Evolutionary conservation across 768 basidiomycete species (phyloP).

Genomic region (Chlorophyllum brunneum): DNA sequence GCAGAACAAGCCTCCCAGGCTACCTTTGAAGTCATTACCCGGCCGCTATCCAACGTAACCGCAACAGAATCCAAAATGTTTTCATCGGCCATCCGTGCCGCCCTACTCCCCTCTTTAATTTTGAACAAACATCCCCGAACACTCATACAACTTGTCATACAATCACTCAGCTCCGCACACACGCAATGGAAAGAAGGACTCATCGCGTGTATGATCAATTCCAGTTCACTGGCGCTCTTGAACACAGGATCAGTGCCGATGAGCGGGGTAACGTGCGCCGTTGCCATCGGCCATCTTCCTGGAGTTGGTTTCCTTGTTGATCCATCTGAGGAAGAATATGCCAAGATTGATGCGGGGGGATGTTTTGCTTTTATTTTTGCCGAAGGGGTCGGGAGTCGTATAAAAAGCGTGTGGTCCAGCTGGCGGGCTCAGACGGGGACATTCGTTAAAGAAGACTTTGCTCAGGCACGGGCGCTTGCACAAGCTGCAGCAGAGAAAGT

Average conservation of each 20-base stretch:
- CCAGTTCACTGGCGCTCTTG: constrained; percentile 62
- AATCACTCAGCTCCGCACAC: constrained; percentile 40
- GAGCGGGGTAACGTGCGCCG: constrained; percentile 71
- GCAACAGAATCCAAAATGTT: constrained; percentile 66
- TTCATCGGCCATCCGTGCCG: constrained; percentile 47
- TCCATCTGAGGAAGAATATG: constrained; percentile 42
- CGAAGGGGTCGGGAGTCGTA: constrained; percentile 17
- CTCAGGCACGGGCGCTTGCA: constrained; percentile 47
- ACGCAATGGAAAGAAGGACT: constrained; percentile 35
- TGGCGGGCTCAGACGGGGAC: constrained; percentile 37
- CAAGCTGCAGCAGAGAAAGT: constrained; percentile 40
- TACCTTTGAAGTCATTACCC: constrained; percentile 68
- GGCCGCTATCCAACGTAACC: constrained; percentile 66
- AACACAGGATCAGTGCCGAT: constrained; percentile 70
- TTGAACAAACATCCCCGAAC: constrained; percentile 68
- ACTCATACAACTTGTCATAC: constrained; percentile 74
- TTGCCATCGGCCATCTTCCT: constrained; percentile 44
- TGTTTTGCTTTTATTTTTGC: constrained; percentile 69
- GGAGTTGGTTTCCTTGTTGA: constrained; percentile 43
- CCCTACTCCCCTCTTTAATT: constrained; percentile 60
- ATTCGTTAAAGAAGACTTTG: constrained; percentile 39
- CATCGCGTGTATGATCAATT: constrained; percentile 67
- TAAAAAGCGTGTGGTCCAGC: constrained; percentile 50
- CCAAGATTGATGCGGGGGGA: constrained; percentile 39
- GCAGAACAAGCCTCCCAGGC: constrained; percentile 69